These are phyloP conservation scores for Verticillium klebahnii DNA, from an alignment of 2,329 filamentous ascomycete genomes.

Conservation along the genomic window DNA sequence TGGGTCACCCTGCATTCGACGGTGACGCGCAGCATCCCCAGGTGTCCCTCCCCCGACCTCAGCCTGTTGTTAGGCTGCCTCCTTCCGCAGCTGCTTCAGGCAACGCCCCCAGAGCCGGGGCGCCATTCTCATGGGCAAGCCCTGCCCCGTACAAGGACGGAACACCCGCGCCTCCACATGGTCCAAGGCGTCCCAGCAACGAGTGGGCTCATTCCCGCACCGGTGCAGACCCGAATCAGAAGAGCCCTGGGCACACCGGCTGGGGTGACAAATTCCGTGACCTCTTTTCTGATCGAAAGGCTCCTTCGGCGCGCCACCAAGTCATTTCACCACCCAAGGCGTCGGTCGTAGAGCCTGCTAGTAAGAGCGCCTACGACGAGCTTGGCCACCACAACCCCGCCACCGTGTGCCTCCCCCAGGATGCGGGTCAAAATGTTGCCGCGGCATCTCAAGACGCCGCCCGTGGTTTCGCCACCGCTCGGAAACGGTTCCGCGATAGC, in stretches of 20 bases:
- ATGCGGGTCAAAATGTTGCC: background rate
- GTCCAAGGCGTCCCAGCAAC: background rate
- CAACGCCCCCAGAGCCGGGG: slow-evolving; percentile 24
- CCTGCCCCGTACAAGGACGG: slow-evolving; percentile 26
- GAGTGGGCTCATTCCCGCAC: background rate
- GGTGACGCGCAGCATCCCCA: slow-evolving; percentile 61
- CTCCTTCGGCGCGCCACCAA: slow-evolving; percentile 16
- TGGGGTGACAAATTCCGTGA: slow-evolving; percentile 52
- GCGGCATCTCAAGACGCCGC: background rate
- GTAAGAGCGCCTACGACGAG: slow-evolving; percentile 62
- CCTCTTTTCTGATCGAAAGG: slow-evolving; percentile 66
- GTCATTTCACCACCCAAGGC: slow-evolving; percentile 44
- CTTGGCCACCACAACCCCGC: slow-evolving; percentile 43
- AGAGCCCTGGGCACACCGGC: slow-evolving; percentile 13
- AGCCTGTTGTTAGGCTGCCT: slow-evolving; percentile 78
- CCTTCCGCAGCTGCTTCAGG: slow-evolving; percentile 42
- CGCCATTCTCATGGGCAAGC: slow-evolving; percentile 29
- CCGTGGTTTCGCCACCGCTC: background rate
- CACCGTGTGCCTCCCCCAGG: slow-evolving; percentile 63
- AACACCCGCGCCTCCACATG: slow-evolving; percentile 12
- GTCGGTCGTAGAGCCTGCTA: slow-evolving; percentile 62
- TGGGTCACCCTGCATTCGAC: slow-evolving; percentile 68
- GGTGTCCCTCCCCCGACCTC: slow-evolving; percentile 64
- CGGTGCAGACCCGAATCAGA: background rate
- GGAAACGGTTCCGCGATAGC: background rate